phyloP scores from a whole-genome alignment of 1,284 basidiomycete species.

The Ustilago vetiveriae region DNA sequence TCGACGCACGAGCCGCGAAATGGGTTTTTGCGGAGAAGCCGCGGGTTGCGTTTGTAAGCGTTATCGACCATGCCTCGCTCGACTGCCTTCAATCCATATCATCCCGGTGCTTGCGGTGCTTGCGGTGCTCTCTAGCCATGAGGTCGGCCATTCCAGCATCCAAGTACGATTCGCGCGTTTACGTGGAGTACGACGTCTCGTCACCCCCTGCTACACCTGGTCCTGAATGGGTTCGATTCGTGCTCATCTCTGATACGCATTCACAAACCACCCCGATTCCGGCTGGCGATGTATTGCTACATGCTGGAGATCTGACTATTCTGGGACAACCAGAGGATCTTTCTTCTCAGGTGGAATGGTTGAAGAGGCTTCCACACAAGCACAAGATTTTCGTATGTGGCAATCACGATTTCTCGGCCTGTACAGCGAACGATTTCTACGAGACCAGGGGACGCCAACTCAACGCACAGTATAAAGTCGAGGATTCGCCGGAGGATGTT shows the following conservation, averaged over 20 bases:
- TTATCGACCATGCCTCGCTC: too few species aligned
- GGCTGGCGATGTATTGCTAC: slow-evolving; percentile 41
- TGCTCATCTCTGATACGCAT: slow-evolving; percentile 49
- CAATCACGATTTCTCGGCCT: slow-evolving; percentile 48
- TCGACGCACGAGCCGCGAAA: too few species aligned
- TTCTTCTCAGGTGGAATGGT: slow-evolving; percentile 31
- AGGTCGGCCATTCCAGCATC: slow-evolving; percentile 1
- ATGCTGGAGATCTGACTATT: slow-evolving; percentile 49
- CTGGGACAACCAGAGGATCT: slow-evolving; percentile 28
- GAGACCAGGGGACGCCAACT: slow-evolving; percentile 23
- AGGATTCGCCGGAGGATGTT: slow-evolving; percentile 14
- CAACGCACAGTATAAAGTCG: slow-evolving; percentile 18
- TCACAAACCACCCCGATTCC: slow-evolving; percentile 30
- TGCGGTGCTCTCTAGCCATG: too few species aligned
- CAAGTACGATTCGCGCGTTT: slow-evolving; percentile 14
- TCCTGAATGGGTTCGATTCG: slow-evolving; percentile 38
- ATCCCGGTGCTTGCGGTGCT: too few species aligned
- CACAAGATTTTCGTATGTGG: slow-evolving; percentile 42
- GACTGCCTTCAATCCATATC: too few species aligned
- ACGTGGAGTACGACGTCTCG: slow-evolving; percentile 20
- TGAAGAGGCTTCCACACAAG: slow-evolving; percentile 33
- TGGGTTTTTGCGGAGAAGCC: too few species aligned
- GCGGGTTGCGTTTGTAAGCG: too few species aligned
- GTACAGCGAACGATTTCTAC: slow-evolving; percentile 17
- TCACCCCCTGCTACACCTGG: slow-evolving; percentile 27